phyloP scores from a whole-genome alignment of 2,329 filamentous ascomycete species.

The Botrytis aclada region DNA sequence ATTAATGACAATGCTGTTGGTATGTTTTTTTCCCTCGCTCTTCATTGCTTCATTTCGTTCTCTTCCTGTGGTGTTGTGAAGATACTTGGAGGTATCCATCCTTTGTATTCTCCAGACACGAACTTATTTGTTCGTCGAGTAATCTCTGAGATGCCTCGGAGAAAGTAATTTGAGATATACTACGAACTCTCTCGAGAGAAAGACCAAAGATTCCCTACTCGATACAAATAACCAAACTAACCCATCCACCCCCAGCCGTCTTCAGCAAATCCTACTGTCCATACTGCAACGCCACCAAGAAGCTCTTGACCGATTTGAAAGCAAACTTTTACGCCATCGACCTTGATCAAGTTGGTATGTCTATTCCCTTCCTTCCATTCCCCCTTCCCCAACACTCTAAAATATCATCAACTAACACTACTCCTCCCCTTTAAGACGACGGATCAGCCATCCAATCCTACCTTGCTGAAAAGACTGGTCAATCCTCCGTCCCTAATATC shows the following conservation, averaged over 20 bases:
- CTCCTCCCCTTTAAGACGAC: constrained; percentile 56
- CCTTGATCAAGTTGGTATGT: constrained; percentile 74
- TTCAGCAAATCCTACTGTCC: constrained; percentile 98
- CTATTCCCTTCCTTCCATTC: not conserved
- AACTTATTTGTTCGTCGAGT: not conserved
- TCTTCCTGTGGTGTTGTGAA: not conserved
- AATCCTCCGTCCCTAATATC: constrained; percentile 92
- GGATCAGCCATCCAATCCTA: constrained; percentile 79
- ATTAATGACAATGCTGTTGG: constrained; percentile 87
- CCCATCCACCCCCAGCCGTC: constrained; percentile 56
- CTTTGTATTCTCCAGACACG: too few relatives aligned
- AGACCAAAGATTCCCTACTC: too few relatives aligned
- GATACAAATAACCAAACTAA: not conserved
- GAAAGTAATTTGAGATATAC: not conserved
- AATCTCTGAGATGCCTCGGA: too few relatives aligned
- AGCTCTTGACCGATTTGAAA: constrained; percentile 63
- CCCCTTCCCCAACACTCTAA: not conserved
- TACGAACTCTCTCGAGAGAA: too few relatives aligned
- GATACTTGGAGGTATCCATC: too few relatives aligned
- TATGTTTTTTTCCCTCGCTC: constrained; percentile 43
- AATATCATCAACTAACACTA: not conserved
- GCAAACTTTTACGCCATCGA: constrained; percentile 76
- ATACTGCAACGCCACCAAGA: constrained; percentile 81
- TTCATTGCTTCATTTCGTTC: not conserved
- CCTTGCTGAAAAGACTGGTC: constrained; percentile 73